These are phyloP conservation scores for Pichia paraexigua DNA, from an alignment of 805 yeast species.

Conservation along the genomic window DNA sequence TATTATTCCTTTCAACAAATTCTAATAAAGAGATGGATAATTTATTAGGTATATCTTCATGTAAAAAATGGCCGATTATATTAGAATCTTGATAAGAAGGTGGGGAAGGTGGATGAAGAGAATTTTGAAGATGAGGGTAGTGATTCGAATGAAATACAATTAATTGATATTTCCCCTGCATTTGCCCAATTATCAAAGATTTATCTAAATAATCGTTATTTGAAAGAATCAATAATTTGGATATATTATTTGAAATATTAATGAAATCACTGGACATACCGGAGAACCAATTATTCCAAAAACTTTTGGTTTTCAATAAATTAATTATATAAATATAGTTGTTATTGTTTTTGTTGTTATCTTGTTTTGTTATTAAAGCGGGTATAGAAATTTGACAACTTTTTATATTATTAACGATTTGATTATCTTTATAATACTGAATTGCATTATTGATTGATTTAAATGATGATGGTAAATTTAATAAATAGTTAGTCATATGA, in stretches of 20 bases:
- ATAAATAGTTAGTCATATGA: slow-evolving; percentile 60
- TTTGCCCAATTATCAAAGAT: slow-evolving; percentile 84
- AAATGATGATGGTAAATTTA: slow-evolving; percentile 58
- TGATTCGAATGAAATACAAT: slow-evolving; percentile 50
- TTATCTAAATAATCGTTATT: slow-evolving; percentile 88
- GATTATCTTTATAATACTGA: slow-evolving; percentile 68
- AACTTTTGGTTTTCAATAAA: slow-evolving; percentile 49
- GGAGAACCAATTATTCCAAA: slow-evolving; percentile 80
- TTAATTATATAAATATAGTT: slow-evolving; percentile 54
- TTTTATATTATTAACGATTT: slow-evolving; percentile 42
- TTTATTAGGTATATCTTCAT: slow-evolving; percentile 77
- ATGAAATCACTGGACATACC: slow-evolving; percentile 51
- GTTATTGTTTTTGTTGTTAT: slow-evolving; percentile 7
- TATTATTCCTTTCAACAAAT: slow-evolving; percentile 40
- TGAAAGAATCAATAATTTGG: slow-evolving; percentile 72
- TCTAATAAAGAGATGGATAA: slow-evolving; percentile 49
- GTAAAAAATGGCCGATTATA: slow-evolving; percentile 88
- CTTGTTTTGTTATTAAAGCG: slow-evolving; percentile 44
- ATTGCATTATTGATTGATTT: slow-evolving; percentile 49
- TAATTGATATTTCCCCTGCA: slow-evolving; percentile 95
- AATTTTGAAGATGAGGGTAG: slow-evolving; percentile 2
- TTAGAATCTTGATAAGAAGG: slow-evolving; percentile 17
- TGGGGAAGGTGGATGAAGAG: slow-evolving; percentile 1
- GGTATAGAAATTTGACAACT: slow-evolving; percentile 82
- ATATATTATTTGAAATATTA: slow-evolving; percentile 31